Evolutionary conservation across 1,284 basidiomycete genomes (phyloP).

Genomic region (Termitomyces sp.): DNA sequence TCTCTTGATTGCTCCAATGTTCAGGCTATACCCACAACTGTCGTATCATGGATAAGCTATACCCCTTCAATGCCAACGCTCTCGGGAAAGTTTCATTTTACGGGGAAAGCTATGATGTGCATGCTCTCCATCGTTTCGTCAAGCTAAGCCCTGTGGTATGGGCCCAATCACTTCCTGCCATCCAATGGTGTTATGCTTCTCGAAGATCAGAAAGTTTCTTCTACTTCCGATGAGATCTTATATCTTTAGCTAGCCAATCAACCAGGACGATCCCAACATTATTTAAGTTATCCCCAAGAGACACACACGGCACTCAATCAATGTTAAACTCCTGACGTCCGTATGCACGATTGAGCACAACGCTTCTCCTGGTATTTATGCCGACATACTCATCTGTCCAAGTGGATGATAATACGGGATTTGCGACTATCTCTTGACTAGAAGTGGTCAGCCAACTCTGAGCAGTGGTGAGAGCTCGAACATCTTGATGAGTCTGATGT

Average conservation of each 20-base stretch:
- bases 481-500: conserved; percentile 12
- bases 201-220: conserved; percentile 25
- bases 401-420: neutral
- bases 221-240: conserved; percentile 20
- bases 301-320: neutral
- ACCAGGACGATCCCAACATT: conserved; percentile 4
- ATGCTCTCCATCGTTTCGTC: conserved; percentile 4
- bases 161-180: conserved; percentile 13
- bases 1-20: conserved; percentile 31
- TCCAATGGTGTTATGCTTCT: conserved; percentile 27
- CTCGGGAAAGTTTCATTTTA: conserved; percentile 16
- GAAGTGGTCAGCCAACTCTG: neutral
- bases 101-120: neutral
- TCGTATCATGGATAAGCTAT: conserved; percentile 24
- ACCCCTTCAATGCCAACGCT: conserved; percentile 22
- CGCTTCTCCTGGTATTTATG: neutral
- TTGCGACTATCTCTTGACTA: conserved; percentile 1
- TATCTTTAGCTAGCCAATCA: conserved; percentile 11
- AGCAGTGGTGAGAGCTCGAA: conserved; percentile 5
- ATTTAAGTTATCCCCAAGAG: conserved; percentile 14
- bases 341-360: neutral
- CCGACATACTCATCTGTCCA: neutral
- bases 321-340: neutral
- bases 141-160: neutral
- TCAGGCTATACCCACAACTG: conserved; percentile 19